Conservation (phyloP, 2,329 filamentous ascomycete genomes). For the Tolypocladium endophyticum region DNA sequence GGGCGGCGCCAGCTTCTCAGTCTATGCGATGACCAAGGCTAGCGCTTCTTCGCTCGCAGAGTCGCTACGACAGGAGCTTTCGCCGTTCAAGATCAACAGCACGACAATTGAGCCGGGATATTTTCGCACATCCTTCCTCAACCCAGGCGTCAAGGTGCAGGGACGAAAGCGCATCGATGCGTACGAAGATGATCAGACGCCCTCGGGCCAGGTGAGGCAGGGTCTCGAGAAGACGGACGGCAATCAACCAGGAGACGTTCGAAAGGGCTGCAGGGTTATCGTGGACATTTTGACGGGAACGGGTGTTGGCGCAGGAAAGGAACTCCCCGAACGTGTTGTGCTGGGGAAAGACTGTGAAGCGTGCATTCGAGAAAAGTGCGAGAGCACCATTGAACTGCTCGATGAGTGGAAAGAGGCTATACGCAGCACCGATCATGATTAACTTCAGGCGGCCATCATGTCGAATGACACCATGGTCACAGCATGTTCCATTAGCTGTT, state of each 20-base stretch:
- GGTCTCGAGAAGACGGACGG: conserved; percentile 26
- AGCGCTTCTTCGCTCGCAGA: conserved; percentile 34
- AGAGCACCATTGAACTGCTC: conserved; percentile 28
- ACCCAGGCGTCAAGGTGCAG: conserved; percentile 16
- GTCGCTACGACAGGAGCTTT: conserved; percentile 30
- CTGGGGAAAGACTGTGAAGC: conserved; percentile 41
- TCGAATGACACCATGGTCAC: too few relatives aligned
- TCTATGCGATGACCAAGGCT: conserved; percentile 35
- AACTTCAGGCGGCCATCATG: not conserved
- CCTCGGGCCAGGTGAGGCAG: conserved; percentile 16
- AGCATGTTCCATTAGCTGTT: too few relatives aligned
- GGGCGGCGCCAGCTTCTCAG: conserved; percentile 23
- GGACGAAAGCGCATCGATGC: conserved; percentile 19
- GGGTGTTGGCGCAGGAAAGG: conserved; percentile 34
- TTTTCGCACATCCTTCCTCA: conserved; percentile 40
- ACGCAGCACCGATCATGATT: conserved; percentile 13
- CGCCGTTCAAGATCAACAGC: conserved; percentile 32
- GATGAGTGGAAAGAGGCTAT: conserved; percentile 35
- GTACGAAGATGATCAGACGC: conserved; percentile 18
- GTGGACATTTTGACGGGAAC: conserved; percentile 44
- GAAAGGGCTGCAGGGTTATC: conserved; percentile 39
- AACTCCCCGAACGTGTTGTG: conserved; percentile 41
- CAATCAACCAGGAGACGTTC: conserved; percentile 43
- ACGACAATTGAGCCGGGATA: conserved; percentile 38
- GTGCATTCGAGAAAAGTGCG: conserved; percentile 31